phyloP scores from a whole-genome alignment of 805 yeast genomes.

The Scheffersomyces spartinae region DNA sequence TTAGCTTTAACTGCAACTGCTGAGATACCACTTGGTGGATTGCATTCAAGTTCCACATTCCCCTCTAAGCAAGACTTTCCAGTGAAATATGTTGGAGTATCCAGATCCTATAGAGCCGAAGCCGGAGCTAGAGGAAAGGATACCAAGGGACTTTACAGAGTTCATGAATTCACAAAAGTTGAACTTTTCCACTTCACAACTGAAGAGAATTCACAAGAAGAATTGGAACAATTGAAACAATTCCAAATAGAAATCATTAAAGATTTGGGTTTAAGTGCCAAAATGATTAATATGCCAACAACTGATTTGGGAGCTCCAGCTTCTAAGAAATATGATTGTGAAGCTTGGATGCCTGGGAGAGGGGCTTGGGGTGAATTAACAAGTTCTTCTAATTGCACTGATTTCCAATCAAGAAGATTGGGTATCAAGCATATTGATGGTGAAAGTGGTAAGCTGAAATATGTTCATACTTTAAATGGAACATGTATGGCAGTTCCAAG shows the following conservation, averaged over 20 bases:
- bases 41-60: slow-evolving; percentile 43
- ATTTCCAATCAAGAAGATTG: slow-evolving; percentile 78
- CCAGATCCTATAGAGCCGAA: slow-evolving; percentile 86
- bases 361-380: slow-evolving; percentile 88
- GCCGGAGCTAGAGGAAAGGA: slow-evolving; percentile 96
- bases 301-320: slow-evolving; percentile 94
- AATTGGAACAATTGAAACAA: slow-evolving; percentile 47
- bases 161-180: slow-evolving; percentile 93
- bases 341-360: slow-evolving; percentile 98
- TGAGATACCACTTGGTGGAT: slow-evolving; percentile 85
- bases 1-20: slow-evolving; percentile 87
- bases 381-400: slow-evolving; percentile 85
- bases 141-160: slow-evolving; percentile 84
- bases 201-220: slow-evolving; percentile 32
- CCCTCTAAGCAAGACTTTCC: slow-evolving; percentile 33
- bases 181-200: slow-evolving; percentile 73
- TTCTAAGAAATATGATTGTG: slow-evolving; percentile 80
- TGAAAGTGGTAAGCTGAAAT: slow-evolving; percentile 24
- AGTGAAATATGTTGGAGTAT: slow-evolving; percentile 59
- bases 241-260: slow-evolving; percentile 56
- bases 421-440: slow-evolving; percentile 44
- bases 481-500: slow-evolving; percentile 95
- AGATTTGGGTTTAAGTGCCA: slow-evolving; percentile 67
- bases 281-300: slow-evolving; percentile 80
- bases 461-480: slow-evolving; percentile 81